These are phyloP conservation scores for Metschnikowia noctiluminum DNA, from an alignment of 805 yeast genomes.

Conservation along the genomic window DNA sequence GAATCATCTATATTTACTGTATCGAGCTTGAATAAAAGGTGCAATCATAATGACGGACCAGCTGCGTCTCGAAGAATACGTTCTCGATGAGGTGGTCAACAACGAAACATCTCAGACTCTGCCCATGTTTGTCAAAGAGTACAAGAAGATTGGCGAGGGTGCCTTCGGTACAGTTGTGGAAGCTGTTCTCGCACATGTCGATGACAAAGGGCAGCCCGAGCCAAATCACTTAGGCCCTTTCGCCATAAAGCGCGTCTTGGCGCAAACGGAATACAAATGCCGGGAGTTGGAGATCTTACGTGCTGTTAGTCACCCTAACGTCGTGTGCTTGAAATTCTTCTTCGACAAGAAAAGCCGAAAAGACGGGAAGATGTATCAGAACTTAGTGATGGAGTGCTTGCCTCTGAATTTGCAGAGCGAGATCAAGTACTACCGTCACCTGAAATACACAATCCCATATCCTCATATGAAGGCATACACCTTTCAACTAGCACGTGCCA, in stretches of 20 bases:
- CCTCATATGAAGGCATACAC: constrained; percentile 74
- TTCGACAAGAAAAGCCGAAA: constrained; percentile 63
- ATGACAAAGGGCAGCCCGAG: constrained; percentile 18
- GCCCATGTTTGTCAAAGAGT: constrained; percentile 68
- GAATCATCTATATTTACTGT: neutral
- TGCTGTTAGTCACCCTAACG: constrained; percentile 75
- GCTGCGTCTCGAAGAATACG: constrained; percentile 28
- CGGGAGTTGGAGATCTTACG: constrained; percentile 76
- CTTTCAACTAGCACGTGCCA: constrained; percentile 77
- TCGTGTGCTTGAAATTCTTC: constrained; percentile 64
- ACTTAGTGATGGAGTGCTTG: constrained; percentile 81
- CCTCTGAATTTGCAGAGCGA: constrained; percentile 79
- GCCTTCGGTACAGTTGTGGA: constrained; percentile 85
- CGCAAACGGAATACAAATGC: constrained; percentile 81
- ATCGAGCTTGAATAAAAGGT: no score
- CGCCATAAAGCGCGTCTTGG: constrained; percentile 82
- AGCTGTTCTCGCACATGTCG: constrained; percentile 49
- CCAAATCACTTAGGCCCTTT: constrained; percentile 68
- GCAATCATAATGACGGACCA: constrained; percentile 3
- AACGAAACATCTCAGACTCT: constrained; percentile 50
- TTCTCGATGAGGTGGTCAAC: constrained; percentile 49
- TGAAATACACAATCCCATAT: constrained; percentile 60
- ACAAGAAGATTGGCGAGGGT: constrained; percentile 77
- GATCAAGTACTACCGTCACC: constrained; percentile 63
- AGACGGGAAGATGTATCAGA: constrained; percentile 70